Evolutionary conservation across 2,329 filamentous ascomycete species (phyloP), one percentile per base, ranked within the genome.

Genomic region (Colletotrichum sp.): DNA sequence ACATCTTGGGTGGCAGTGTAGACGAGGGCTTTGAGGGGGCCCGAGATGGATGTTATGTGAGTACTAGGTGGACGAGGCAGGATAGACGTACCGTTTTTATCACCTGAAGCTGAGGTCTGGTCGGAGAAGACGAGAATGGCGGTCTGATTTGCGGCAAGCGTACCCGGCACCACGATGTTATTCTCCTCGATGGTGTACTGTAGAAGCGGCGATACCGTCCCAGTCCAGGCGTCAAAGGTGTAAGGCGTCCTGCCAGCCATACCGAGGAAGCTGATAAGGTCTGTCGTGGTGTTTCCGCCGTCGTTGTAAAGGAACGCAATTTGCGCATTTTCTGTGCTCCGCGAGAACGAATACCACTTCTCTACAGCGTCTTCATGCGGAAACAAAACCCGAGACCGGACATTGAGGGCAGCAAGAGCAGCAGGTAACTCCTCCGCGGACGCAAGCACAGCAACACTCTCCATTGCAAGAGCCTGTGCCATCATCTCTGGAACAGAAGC

Each of bases 291-390:
- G 15, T 24, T 55, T 12, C 52, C 60, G n/a, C 70, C 73, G 43
- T 55, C 32, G 57, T 76, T 76, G 52, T 70, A 69, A 13, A 77
- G 55, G 6, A 69, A 76, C n/a, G 71, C 66, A 21, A 38, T 71
- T n/a, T 72, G 70, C 28, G 48, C 36, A 26, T 34, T 24, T 67
- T 32, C 66, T n/a, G 32, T 34, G 24, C 43, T 67, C 43, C 38
- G 67, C 67, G 24, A 68, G 70, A 70, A 71, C 8, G 18, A 18
- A 28, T 52, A 77, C 61, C 30, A 71, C 32, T 65, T 32, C 15
- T 16, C 16, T 3, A n/a, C 65, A 21, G 75, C 69, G 30, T 71
- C 32, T 1, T 16, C 13, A 3, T 57, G 21, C 10, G 63, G 21
- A 34, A 43, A 48, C 64, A 3, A 55, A 61, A 18, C 65, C 24